These are phyloP conservation scores for Populus tomentosa DNA, from an alignment of 441 rosid species.

Conservation along the genomic window DNA sequence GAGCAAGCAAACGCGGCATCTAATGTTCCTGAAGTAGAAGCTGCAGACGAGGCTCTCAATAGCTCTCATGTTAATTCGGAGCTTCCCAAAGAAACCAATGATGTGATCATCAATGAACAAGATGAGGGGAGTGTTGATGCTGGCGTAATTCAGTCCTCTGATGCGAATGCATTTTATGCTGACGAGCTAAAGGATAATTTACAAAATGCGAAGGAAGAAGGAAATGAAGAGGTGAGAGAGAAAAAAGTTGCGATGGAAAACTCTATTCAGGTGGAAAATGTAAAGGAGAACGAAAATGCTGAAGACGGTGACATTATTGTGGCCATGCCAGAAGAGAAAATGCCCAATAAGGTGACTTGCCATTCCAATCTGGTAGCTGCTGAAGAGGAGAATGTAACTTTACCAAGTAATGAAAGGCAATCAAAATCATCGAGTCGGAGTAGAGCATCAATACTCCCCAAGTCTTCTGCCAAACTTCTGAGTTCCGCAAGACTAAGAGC, in stretches of 20 bases:
- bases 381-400: slow-evolving; percentile 30
- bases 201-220: slow-evolving; percentile 17
- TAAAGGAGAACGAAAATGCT: slow-evolving; percentile 20
- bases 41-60: background rate
- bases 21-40: slow-evolving; percentile 23
- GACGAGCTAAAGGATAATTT: slow-evolving; percentile 4
- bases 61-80: slow-evolving; percentile 21
- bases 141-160: slow-evolving; percentile 18
- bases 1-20: slow-evolving; percentile 30
- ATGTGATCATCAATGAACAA: slow-evolving; percentile 14
- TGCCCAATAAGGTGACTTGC: slow-evolving; percentile 40
- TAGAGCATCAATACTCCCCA: slow-evolving; percentile 29
- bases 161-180: slow-evolving; percentile 13
- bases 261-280: slow-evolving; percentile 20
- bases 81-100: slow-evolving; percentile 7
- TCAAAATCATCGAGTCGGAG: slow-evolving; percentile 30
- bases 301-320: slow-evolving; percentile 12
- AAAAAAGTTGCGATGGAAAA: slow-evolving; percentile 15
- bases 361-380: slow-evolving; percentile 30
- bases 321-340: slow-evolving; percentile 23
- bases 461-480: slow-evolving; percentile 27
- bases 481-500: slow-evolving; percentile 31
- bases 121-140: slow-evolving; percentile 19
- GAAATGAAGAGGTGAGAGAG: slow-evolving; percentile 19
- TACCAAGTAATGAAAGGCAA: slow-evolving; percentile 36